Evolutionary conservation across 2,329 filamentous ascomycete genomes (phyloP), one percentile per base, ranked within the genome.

Genomic region (Penicillium sp.): DNA sequence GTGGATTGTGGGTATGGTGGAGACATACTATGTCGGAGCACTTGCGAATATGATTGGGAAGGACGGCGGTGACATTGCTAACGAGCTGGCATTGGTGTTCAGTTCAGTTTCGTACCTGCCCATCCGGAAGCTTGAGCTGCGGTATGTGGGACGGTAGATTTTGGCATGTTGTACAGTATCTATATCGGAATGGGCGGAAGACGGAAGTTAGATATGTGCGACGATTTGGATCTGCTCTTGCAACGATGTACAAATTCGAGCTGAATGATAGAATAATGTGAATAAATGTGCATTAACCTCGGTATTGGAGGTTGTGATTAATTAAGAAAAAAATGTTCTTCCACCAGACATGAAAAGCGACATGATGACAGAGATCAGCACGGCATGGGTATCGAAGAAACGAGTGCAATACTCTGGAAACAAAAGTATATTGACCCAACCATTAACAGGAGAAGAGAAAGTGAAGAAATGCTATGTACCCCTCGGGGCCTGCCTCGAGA

Each of bases 1-100:
- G 18, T 83, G 81, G 72, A 72, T 82, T 21, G 72, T 85, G 63
- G 83, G 83, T 1, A 86, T 86, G 83, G 76, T 76, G 44, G 78
- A 84, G 69, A 83, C 80, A 0, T 84, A 79, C 77, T 83, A 79
- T 60, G 69, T 80, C 21, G 81, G 80, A 0, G 70, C 72, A 2
- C 58, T 82, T 46, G 79, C 75, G 1, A 67, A 62, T 39, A 64
- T 71, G 57, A 80, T 82, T 54, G 77, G 78, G 4, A 66, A 69
- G 0, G 58, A 59, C n/a, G 77, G 77, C 16, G 79, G 78, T 9
- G 79, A 82, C 63, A 68, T 82, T 45, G 80, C 79, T 9, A 82
- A 82, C 58, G 73, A 83, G 73, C 70, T 85, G 41, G 74, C 79
- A 1, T 73, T 84, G 40, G 69, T 78, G 4, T 77, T 82, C 29